phyloP scores from a whole-genome alignment of 257 asterid genomes.

The Rehmannia glutinosa region DNA sequence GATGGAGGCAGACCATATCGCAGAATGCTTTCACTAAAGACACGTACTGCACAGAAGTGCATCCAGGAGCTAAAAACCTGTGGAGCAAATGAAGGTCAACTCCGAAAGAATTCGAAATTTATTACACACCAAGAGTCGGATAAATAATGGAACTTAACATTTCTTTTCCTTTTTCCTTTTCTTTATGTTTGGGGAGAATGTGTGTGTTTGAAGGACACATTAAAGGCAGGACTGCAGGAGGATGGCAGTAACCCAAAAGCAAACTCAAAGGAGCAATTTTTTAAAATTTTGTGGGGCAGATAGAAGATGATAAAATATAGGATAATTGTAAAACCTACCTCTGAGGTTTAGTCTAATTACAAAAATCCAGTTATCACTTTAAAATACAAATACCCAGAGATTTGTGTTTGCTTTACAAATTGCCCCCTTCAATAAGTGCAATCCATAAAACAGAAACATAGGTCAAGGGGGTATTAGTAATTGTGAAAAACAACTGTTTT shows the following conservation, averaged over 20 bases:
- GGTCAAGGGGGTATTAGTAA: too few relatives aligned
- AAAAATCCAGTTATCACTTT: too few relatives aligned
- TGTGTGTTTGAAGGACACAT: too few relatives aligned
- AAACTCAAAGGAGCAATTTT: neutral
- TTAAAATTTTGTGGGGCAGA: neutral
- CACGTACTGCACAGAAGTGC: slow-evolving; percentile 96
- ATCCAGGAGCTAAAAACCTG: slow-evolving; percentile 98
- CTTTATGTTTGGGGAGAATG: neutral
- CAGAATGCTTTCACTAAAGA: slow-evolving; percentile 85
- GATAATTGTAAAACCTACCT: too few relatives aligned
- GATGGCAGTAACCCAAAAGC: neutral
- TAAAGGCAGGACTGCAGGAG: too few relatives aligned
- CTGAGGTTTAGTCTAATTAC: too few relatives aligned
- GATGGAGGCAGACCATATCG: slow-evolving; percentile 89
- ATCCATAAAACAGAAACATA: too few relatives aligned
- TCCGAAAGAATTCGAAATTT: slow-evolving; percentile 3
- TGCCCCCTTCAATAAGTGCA: too few relatives aligned
- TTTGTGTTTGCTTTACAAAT: too few relatives aligned
- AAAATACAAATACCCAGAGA: too few relatives aligned
- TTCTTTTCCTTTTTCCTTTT: neutral
- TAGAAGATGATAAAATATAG: neutral
- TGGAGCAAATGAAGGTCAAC: slow-evolving; percentile 6
- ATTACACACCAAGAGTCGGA: slow-evolving; percentile 1
- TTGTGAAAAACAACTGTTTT: too few relatives aligned
- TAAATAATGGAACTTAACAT: neutral